Evolutionary conservation across 2,329 filamentous ascomycete species (phyloP).

Genomic region (Pyrenophora teres): DNA sequence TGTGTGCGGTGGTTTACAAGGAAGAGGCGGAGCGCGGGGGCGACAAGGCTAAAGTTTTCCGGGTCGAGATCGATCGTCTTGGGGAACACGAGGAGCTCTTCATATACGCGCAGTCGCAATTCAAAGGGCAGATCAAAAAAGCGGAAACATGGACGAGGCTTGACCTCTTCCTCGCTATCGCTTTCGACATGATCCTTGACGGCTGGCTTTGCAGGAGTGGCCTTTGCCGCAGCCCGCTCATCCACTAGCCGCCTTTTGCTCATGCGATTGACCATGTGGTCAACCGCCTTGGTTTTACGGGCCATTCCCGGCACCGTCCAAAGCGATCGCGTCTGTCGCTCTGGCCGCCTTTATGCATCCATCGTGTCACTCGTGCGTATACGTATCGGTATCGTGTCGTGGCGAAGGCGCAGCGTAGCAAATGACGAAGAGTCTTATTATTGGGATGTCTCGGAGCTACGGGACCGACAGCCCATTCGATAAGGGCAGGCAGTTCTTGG

Average conservation of each 20-base stretch:
- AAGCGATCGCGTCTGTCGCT: slow-evolving; percentile 38
- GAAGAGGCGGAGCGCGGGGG: slow-evolving; percentile 66
- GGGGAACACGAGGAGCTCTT: slow-evolving; percentile 55
- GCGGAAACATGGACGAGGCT: slow-evolving; percentile 46
- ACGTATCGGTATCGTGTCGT: slow-evolving; percentile 11
- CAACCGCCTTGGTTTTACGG: slow-evolving; percentile 33
- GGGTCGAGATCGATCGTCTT: slow-evolving; percentile 69
- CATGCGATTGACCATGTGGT: slow-evolving; percentile 32
- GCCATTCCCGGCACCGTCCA: slow-evolving; percentile 26
- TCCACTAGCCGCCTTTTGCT: slow-evolving; percentile 29
- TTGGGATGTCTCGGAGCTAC: slow-evolving; percentile 43
- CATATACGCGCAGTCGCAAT: slow-evolving; percentile 57
- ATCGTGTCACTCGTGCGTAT: slow-evolving; percentile 39
- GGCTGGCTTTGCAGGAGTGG: slow-evolving; percentile 1
- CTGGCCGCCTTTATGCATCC: slow-evolving; percentile 50
- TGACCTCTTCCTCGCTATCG: slow-evolving; percentile 6
- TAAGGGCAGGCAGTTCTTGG: slow-evolving; percentile 43
- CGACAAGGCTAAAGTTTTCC: slow-evolving; percentile 66
- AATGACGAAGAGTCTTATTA: slow-evolving; percentile 7
- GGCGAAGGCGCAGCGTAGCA: slow-evolving; percentile 8
- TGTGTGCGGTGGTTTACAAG: slow-evolving; percentile 61
- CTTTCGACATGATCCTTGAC: not conserved
- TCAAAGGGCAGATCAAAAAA: slow-evolving; percentile 61
- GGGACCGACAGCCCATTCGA: slow-evolving; percentile 43
- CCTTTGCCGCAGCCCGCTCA: not conserved